Percentiles rank a stretch among this genome's conserved stretches.
These are phyloP conservation scores for Penicillium sp. DNA, from an alignment of 2,329 filamentous ascomycete species.

Conservation along the genomic window DNA sequence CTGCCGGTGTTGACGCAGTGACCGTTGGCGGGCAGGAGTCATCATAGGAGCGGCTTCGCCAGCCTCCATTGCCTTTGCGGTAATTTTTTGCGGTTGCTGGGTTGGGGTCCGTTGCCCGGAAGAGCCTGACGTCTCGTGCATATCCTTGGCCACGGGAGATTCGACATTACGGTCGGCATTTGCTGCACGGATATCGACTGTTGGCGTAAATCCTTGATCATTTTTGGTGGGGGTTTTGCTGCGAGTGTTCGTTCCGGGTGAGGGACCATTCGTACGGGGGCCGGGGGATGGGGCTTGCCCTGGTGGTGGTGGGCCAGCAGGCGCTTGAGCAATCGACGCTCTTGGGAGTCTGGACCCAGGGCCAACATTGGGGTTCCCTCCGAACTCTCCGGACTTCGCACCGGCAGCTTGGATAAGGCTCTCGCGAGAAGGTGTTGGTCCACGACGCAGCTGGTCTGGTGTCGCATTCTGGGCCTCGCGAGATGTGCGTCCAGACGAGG, in stretches of 20 bases:
- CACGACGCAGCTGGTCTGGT: constrained; percentile 42
- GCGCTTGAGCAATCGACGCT: constrained; percentile 61
- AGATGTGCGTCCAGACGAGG: constrained; percentile 46
- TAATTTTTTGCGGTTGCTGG: constrained; percentile 50
- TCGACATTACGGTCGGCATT: constrained; percentile 53
- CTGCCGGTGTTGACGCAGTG: constrained; percentile 61
- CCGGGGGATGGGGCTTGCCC: constrained; percentile 66
- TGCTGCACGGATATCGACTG: constrained; percentile 48
- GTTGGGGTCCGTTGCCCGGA: constrained; percentile 67
- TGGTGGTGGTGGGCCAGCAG: constrained; percentile 66
- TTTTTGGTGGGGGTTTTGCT: constrained; percentile 58
- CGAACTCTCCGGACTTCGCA: constrained; percentile 34
- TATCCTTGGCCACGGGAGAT: constrained; percentile 51
- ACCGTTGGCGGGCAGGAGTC: constrained; percentile 51
- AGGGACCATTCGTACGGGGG: constrained; percentile 52
- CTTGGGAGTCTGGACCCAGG: constrained; percentile 62
- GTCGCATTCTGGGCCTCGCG: constrained; percentile 47
- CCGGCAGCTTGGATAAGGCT: constrained; percentile 40
- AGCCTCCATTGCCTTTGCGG: constrained; percentile 52
- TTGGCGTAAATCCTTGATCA: constrained; percentile 50
- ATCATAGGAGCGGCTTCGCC: constrained; percentile 51
- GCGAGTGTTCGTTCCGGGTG: constrained; percentile 36
- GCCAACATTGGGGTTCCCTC: constrained; percentile 37
- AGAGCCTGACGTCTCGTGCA: constrained; percentile 53
- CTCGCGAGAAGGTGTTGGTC: constrained; percentile 49